Evolutionary conservation across 2,329 filamentous ascomycete species (phyloP), one percentile per base, ranked within the genome.

Genomic region (Lachnellula arida): DNA sequence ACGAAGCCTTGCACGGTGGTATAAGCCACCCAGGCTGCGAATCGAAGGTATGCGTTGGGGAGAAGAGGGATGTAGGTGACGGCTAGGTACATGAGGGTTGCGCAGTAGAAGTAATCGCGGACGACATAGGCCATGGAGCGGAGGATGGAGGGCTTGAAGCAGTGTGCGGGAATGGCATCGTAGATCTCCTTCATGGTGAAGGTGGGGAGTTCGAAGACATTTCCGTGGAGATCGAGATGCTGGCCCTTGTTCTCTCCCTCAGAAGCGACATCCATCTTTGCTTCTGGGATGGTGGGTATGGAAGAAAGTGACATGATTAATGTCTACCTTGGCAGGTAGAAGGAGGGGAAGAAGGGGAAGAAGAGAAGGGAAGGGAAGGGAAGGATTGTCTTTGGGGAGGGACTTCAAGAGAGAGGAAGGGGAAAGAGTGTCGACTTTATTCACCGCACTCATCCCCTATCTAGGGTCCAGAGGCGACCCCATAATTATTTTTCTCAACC

Each of bases 1-100:
- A 87, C 75, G 44, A 86, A 80, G 51, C 86, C 86, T 71, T 88
- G 84, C 40, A 83, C 67, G 68, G 82, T 86, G 61, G 82, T 81
- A 69, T 89, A 88, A 48, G 73, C 71, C 23, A 73, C 71, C 82
- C 83, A 87, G 56, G 80, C 78, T 12, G 72, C 67, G 57, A 73
- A 69, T 58, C 81, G 79, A 44, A 77, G 69, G 57, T 69, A 67
- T 35, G 71, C 66, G 60, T 77, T 74, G 57, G 75, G 72, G 54
- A 85, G 74, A 50, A 71, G 67, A 48, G 51, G 80, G 67, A 85
- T 84, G 69, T 77, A 81, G 59, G 74, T 78, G 48, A 82, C 70
- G 80, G 69, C 74, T 74, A 61, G 69, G 69, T 65, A 75, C 68
- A 59, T 68, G 69, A 85, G 75, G 49, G 70, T 69, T 28, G 70